A percentile compares a stretch with the other conserved stretches of the same genome.
Conservation (phyloP, 2,329 filamentous ascomycete genomes). For the Alternaria gaisen region DNA sequence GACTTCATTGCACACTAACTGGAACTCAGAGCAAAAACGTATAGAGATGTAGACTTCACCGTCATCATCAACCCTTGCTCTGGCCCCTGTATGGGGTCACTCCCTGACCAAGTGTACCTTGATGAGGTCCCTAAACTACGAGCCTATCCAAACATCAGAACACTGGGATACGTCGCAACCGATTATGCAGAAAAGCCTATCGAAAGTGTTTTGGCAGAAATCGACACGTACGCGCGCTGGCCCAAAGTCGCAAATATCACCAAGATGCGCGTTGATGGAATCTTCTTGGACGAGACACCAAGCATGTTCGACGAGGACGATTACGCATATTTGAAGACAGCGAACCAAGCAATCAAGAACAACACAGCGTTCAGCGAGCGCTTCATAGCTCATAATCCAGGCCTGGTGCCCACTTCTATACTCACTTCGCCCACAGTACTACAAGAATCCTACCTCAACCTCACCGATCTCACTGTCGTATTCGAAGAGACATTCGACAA, state of each 20-base stretch:
- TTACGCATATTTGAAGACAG: conserved; percentile 36
- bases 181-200: conserved; percentile 55
- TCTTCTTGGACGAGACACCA: conserved; percentile 64
- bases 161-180: conserved; percentile 63
- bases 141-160: conserved; percentile 58
- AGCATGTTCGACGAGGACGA: conserved; percentile 28
- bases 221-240: conserved; percentile 60
- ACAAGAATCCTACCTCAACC: conserved; percentile 39
- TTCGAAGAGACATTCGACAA: conserved; percentile 46
- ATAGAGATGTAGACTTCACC: conserved; percentile 60
- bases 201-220: conserved; percentile 50
- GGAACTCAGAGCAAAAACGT: conserved; percentile 30
- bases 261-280: conserved; percentile 57
- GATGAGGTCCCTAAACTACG: conserved; percentile 55
- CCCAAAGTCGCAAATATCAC: conserved; percentile 47
- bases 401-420: conserved; percentile 26
- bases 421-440: conserved; percentile 27
- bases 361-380: conserved; percentile 31
- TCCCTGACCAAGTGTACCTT: conserved; percentile 41
- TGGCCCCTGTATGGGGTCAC: conserved; percentile 41
- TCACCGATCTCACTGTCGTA: conserved; percentile 44
- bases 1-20: neutral
- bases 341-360: conserved; percentile 31
- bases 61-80: conserved; percentile 61
- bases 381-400: conserved; percentile 46